Percentiles rank a stretch among this genome's conserved stretches.
Conservation (phyloP, 2,329 filamentous ascomycete genomes). For the Trichoderma cornu-damae region DNA sequence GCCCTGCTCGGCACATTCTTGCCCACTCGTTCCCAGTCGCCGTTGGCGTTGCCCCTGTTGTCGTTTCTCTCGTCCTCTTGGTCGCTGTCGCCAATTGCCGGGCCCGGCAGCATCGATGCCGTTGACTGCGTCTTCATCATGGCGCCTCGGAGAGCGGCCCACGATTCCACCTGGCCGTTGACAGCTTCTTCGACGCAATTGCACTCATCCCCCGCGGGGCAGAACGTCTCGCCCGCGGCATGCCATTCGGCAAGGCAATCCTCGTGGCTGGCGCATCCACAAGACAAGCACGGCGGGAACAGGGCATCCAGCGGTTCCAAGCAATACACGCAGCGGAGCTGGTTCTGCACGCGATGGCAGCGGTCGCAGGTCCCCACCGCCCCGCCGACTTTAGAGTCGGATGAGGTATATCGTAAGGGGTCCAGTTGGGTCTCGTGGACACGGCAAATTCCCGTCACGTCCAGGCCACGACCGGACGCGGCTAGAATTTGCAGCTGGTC, state of each 20-base stretch:
- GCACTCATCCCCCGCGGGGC: slow-evolving; percentile 61
- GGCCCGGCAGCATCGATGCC: slow-evolving; percentile 27
- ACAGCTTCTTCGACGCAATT: slow-evolving; percentile 54
- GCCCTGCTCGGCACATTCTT: slow-evolving; percentile 22
- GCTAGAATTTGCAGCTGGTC: slow-evolving; percentile 48
- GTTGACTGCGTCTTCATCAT: slow-evolving; percentile 32
- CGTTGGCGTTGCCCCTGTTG: slow-evolving; percentile 3
- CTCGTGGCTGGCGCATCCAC: slow-evolving; percentile 58
- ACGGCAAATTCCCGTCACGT: slow-evolving; percentile 58
- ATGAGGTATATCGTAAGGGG: slow-evolving; percentile 46
- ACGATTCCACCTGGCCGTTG: slow-evolving; percentile 55
- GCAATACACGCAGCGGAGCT: slow-evolving; percentile 59
- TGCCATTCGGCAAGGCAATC: slow-evolving; percentile 56
- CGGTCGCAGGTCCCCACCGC: slow-evolving; percentile 47
- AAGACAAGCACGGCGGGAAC: slow-evolving; percentile 57
- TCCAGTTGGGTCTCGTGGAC: slow-evolving; percentile 59
- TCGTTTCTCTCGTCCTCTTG: slow-evolving; percentile 25
- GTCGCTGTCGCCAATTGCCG: slow-evolving; percentile 29
- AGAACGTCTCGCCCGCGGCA: slow-evolving; percentile 50
- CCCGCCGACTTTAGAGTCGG: slow-evolving; percentile 38
- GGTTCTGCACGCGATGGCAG: slow-evolving; percentile 52
- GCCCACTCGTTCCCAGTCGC: slow-evolving; percentile 30
- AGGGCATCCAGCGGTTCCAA: slow-evolving; percentile 55
- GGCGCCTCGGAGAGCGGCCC: slow-evolving; percentile 45
- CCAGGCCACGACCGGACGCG: slow-evolving; percentile 52